Conservation (phyloP, 2,329 filamentous ascomycete genomes). For the Botryotinia convoluta region DNA sequence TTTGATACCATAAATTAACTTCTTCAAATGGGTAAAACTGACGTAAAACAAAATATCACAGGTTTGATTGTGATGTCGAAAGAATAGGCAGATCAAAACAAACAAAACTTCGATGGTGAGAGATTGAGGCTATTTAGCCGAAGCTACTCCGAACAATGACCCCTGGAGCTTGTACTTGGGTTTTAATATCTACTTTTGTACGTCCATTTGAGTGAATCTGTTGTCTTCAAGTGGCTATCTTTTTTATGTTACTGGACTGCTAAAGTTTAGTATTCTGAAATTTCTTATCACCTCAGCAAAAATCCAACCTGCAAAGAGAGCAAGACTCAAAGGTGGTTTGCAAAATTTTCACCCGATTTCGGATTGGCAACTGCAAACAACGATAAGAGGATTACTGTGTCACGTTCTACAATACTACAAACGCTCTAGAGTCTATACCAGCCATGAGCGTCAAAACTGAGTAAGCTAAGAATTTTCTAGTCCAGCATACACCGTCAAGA, state of each 20-base stretch:
- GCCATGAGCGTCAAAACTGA: not conserved
- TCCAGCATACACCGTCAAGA: not conserved
- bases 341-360: conserved; percentile 4
- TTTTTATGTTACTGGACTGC: not conserved
- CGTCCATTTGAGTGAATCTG: not conserved
- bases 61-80: not conserved
- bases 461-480: not conserved
- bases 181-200: not conserved
- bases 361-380: not conserved
- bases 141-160: not conserved
- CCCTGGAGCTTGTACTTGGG: not conserved
- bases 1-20: not conserved
- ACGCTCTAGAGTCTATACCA: not conserved
- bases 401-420: not conserved
- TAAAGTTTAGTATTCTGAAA: not conserved
- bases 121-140: conserved; percentile 1
- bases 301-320: not conserved
- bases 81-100: not conserved
- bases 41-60: not conserved
- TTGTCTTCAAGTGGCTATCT: not conserved
- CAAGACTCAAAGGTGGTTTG: not conserved
- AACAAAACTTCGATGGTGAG: not conserved
- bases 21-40: no score
- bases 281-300: not conserved
- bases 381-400: not conserved